Evolutionary conservation across 768 basidiomycete genomes (phyloP).

Genomic region (Macrocybe gigantea): DNA sequence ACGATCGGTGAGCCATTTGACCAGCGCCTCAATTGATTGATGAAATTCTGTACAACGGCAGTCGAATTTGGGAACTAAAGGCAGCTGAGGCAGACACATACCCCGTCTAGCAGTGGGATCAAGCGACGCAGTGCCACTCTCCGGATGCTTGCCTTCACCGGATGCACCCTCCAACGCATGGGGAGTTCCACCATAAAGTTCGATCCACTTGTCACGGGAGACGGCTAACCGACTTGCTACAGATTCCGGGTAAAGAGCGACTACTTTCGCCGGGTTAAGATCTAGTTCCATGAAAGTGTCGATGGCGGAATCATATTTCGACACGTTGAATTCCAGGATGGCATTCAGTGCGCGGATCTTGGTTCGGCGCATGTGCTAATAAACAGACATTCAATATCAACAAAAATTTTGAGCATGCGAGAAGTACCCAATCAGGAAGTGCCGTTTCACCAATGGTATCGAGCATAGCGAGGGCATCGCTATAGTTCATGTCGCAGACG

Average conservation of each 20-base stretch:
- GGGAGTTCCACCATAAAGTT: slow-evolving; percentile 74
- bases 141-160: too few relatives aligned
- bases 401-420: background rate
- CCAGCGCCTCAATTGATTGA: slow-evolving; percentile 80
- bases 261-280: slow-evolving; percentile 89
- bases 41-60: slow-evolving; percentile 45
- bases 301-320: slow-evolving; percentile 72
- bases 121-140: slow-evolving; percentile 20
- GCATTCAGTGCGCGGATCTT: slow-evolving; percentile 72
- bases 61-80: background rate
- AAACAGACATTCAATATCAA: slow-evolving; percentile 3
- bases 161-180: background rate
- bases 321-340: slow-evolving; percentile 65
- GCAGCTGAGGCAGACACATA: slow-evolving; percentile 7
- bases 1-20: slow-evolving; percentile 84
- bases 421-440: slow-evolving; percentile 58
- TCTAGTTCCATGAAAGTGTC: slow-evolving; percentile 85
- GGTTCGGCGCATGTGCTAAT: slow-evolving; percentile 48
- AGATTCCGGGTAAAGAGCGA: slow-evolving; percentile 79
- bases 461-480: slow-evolving; percentile 75
- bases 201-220: slow-evolving; percentile 68
- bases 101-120: slow-evolving; percentile 6
- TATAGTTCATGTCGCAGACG: slow-evolving; percentile 58
- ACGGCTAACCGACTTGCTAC: slow-evolving; percentile 77
- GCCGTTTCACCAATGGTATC: slow-evolving; percentile 57